phyloP scores from a whole-genome alignment of 2,329 filamentous ascomycete species.

The Penicillium sp. region DNA sequence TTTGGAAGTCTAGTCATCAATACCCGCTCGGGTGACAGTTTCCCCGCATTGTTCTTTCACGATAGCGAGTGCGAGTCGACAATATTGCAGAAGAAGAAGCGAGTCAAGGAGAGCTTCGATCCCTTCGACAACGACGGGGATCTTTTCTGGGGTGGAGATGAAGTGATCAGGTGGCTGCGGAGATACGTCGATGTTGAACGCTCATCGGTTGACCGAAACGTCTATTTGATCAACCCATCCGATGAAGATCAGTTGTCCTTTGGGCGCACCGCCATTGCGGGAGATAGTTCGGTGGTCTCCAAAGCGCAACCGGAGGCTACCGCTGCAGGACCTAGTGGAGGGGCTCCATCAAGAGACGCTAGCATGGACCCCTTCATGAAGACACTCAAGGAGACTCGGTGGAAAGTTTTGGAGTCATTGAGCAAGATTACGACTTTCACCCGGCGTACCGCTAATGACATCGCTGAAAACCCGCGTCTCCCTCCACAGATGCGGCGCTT shows the following conservation, averaged over 20 bases:
- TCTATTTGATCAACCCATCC: conserved; percentile 87
- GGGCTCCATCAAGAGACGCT: conserved; percentile 59
- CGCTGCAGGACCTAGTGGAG: conserved; percentile 35
- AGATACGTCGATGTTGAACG: conserved; percentile 82
- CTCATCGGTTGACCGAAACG: conserved; percentile 82
- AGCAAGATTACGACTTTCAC: conserved; percentile 98
- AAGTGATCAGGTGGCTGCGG: conserved; percentile 88
- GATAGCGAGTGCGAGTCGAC: conserved; percentile 96
- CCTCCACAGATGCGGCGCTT: conserved; percentile 85
- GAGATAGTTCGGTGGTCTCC: conserved; percentile 43
- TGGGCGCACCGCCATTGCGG: conserved; percentile 52
- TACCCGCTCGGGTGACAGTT: conserved; percentile 84
- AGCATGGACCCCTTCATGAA: conserved; percentile 93
- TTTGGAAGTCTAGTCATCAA: conserved; percentile 96
- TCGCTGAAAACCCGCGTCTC: conserved; percentile 87
- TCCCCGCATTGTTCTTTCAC: conserved; percentile 96
- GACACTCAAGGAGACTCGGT: conserved; percentile 90
- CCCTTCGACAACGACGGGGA: conserved; percentile 79
- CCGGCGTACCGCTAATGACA: conserved; percentile 84
- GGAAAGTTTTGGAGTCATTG: conserved; percentile 95
- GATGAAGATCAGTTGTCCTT: conserved; percentile 85
- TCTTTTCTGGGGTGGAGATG: conserved; percentile 97
- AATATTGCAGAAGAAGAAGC: conserved; percentile 88
- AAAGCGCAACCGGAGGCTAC: conserved; percentile 40
- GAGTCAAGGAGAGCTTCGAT: conserved; percentile 82